Evolutionary conservation across 148 eudicot species (phyloP), one percentile per base, ranked within the genome.

Genomic region (Camellia lanceoleosa): DNA sequence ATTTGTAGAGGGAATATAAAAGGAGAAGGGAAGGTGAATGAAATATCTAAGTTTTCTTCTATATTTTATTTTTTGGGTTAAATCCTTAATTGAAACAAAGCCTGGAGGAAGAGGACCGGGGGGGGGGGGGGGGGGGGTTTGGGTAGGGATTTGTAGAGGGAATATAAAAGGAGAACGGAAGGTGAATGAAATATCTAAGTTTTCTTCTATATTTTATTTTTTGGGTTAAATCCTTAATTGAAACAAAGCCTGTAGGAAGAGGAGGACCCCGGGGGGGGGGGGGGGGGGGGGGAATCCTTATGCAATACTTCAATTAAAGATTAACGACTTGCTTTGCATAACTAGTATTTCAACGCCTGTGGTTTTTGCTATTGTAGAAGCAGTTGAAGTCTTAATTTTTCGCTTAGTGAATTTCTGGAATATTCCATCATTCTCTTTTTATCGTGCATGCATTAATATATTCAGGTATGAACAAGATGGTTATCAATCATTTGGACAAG

Each of bases 381-480:
- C 63, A 56, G 61, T 38, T 73, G 55, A 16, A 56, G 42, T 58
- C 13, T 64, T 20, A 3, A 16, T 30, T 77, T 19, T 30, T 30
- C 30, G 0, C 30, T 30, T 68, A 13, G 62, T 8, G 63, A 52
- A 16, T 11, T 78, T 38, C 49, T 41, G 63, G 59, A 38, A 38
- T 64, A 5, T 23, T 12, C 56, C 38, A 43, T 46, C n/a, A 19
- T 23, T 47, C 3, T 3, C 4, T 11, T 76, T 19, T 18, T 7
- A 4, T 65, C 23, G 18, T 38, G 12, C n/a, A 64, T 64, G 30
- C 10, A 19, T 5, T 76, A 38, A 69, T 80, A 7, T 75, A 7
- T 90, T 72, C 73, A 93, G 98, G 96, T 56, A 90, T 92, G 93
- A 95, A 93, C 81, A 95, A 95, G 90, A 90, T 95, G 94, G 94